These are phyloP conservation scores for Fusarium sp. DNA, from an alignment of 2,329 filamentous ascomycete species.

Conservation along the genomic window DNA sequence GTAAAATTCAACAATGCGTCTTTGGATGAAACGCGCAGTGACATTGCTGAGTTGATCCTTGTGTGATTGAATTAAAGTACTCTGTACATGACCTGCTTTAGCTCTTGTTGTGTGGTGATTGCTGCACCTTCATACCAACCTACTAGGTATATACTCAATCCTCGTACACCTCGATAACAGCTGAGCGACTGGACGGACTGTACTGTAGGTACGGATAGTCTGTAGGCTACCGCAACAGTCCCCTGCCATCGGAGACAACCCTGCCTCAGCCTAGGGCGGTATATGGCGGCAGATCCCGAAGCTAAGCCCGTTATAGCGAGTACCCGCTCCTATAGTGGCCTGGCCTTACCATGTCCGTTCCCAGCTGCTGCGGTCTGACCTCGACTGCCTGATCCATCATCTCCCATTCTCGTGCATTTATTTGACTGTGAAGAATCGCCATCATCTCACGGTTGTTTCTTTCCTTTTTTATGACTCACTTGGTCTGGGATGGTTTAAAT, in stretches of 20 bases:
- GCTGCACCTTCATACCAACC: not conserved
- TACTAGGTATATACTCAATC: too few relatives aligned
- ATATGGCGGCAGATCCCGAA: constrained; percentile 33
- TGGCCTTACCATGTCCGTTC: constrained; percentile 36
- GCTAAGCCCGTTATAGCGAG: constrained; percentile 32
- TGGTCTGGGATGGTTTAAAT: constrained; percentile 24
- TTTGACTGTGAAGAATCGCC: constrained; percentile 20
- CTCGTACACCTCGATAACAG: too few relatives aligned
- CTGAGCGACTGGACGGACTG: too few relatives aligned
- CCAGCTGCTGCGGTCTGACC: constrained; percentile 45
- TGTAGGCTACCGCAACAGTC: too few relatives aligned
- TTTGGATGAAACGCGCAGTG: not conserved
- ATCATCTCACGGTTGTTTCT: constrained; percentile 23
- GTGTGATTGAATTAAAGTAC: not conserved
- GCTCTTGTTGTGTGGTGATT: not conserved
- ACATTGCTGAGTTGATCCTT: not conserved
- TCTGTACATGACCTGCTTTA: not conserved
- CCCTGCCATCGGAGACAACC: constrained; percentile 21
- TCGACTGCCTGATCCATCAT: constrained; percentile 42
- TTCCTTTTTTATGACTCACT: constrained; percentile 36
- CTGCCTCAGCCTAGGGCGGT: constrained; percentile 39
- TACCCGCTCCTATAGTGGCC: constrained; percentile 35
- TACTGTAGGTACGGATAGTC: too few relatives aligned
- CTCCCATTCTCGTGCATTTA: constrained; percentile 26
- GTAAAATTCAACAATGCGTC: not conserved